Percentiles rank a stretch among this genome's conserved stretches.
These are phyloP conservation scores for Pseudodiploospora longispora DNA, from an alignment of 2,329 filamentous ascomycete species.

Conservation along the genomic window DNA sequence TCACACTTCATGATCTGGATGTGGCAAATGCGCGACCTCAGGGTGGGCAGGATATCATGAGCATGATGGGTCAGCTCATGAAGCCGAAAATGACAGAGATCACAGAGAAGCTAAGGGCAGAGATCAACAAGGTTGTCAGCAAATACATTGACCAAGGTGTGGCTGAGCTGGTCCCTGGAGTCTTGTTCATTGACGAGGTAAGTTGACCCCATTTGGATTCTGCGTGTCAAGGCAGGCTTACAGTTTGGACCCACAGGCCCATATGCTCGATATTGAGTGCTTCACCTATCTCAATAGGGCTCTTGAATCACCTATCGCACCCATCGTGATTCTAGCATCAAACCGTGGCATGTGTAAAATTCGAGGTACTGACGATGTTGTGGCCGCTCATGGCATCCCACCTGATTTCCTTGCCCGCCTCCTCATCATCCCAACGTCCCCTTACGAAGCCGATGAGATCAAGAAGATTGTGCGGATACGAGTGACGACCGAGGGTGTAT, in stretches of 20 bases:
- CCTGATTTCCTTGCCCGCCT: constrained; percentile 88
- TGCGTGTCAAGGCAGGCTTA: constrained; percentile 1
- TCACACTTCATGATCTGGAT: constrained; percentile 93
- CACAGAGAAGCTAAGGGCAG: constrained; percentile 87
- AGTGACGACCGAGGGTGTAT: constrained; percentile 71
- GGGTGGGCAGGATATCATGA: constrained; percentile 98
- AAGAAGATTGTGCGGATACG: constrained; percentile 84
- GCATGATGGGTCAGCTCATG: constrained; percentile 99
- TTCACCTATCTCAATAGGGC: constrained; percentile 98
- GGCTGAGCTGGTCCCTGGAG: constrained; percentile 93
- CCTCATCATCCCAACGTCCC: constrained; percentile 90
- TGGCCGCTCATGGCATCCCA: constrained; percentile 87
- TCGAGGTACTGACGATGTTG: constrained; percentile 72
- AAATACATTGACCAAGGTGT: constrained; percentile 98
- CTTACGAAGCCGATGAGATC: constrained; percentile 83
- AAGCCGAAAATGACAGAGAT: constrained; percentile 99
- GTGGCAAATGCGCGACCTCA: constrained; percentile 92
- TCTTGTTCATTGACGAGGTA: constrained; percentile 98
- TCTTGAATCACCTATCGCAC: constrained; percentile 89
- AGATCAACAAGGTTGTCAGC: constrained; percentile 99
- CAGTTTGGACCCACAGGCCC: constrained; percentile 52
- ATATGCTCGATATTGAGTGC: constrained; percentile 99
- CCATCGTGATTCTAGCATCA: constrained; percentile 94
- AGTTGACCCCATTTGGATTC: constrained; percentile 9
- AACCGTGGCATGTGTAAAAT: constrained; percentile 93